These are phyloP conservation scores for Aphanoascus verrucosus DNA, from an alignment of 2,329 filamentous ascomycete species.

Conservation along the genomic window DNA sequence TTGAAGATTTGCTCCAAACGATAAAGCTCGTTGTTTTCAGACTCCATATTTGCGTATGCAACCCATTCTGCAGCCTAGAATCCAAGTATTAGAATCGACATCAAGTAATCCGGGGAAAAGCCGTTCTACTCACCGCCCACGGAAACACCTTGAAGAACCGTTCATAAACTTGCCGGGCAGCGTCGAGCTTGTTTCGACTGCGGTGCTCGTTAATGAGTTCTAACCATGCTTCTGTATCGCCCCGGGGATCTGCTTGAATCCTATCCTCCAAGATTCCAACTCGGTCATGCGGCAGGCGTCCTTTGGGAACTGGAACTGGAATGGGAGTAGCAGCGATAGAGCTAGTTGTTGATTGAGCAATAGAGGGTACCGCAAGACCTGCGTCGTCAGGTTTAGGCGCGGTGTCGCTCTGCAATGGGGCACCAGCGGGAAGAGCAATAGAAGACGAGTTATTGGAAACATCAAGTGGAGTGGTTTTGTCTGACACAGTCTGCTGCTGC, in stretches of 20 bases:
- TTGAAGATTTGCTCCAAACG: slow-evolving; percentile 76
- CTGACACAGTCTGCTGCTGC: slow-evolving; percentile 48
- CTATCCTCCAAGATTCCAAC: slow-evolving; percentile 78
- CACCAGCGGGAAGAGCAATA: slow-evolving; percentile 36
- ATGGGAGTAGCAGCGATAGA: slow-evolving; percentile 32
- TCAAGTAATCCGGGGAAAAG: slow-evolving; percentile 1
- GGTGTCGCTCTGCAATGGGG: slow-evolving; percentile 36
- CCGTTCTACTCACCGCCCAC: slow-evolving; percentile 60
- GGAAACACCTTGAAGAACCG: slow-evolving; percentile 83
- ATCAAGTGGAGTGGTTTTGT: slow-evolving; percentile 38
- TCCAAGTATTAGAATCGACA: slow-evolving; percentile 23
- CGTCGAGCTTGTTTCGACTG: slow-evolving; percentile 68
- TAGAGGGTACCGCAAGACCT: slow-evolving; percentile 15
- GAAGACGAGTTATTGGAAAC: slow-evolving; percentile 43
- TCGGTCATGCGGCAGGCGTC: slow-evolving; percentile 59
- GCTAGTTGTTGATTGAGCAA: slow-evolving; percentile 27
- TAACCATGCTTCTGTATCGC: slow-evolving; percentile 87
- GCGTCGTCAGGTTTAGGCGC: slow-evolving; percentile 24
- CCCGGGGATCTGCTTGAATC: slow-evolving; percentile 82
- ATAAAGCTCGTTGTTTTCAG: slow-evolving; percentile 70
- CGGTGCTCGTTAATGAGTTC: slow-evolving; percentile 75
- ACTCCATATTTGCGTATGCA: slow-evolving; percentile 78
- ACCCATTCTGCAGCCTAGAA: slow-evolving; percentile 81
- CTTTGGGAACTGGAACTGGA: slow-evolving; percentile 38
- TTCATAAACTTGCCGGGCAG: slow-evolving; percentile 69